Evolutionary conservation across 2,329 filamentous ascomycete species (phyloP).

Genomic region (Pyrenophora tritici-repentis): DNA sequence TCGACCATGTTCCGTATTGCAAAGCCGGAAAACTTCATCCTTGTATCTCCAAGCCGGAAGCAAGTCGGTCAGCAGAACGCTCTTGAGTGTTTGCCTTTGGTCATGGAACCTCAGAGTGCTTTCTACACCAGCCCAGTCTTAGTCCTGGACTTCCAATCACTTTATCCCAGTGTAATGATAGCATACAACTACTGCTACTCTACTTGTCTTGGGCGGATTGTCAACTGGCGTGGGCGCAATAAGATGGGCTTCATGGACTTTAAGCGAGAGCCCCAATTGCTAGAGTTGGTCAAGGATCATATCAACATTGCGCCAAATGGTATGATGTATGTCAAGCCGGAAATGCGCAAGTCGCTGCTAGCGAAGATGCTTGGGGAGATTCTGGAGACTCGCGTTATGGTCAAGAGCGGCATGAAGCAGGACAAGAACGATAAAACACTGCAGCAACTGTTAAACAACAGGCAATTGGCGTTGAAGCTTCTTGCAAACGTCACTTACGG

Average conservation of each 20-base stretch:
- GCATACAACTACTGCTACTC: conserved; percentile 99
- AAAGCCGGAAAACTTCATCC: conserved; percentile 91
- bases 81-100: conserved; percentile 87
- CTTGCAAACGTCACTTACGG: conserved; percentile 99
- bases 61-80: conserved; percentile 95
- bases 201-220: conserved; percentile 86
- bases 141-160: conserved; percentile 92
- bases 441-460: conserved; percentile 87
- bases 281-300: conserved; percentile 79
- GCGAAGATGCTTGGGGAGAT: conserved; percentile 98
- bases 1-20: conserved; percentile 98
- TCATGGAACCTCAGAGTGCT: conserved; percentile 95
- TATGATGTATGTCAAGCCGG: conserved; percentile 88
- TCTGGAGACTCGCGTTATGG: conserved; percentile 94
- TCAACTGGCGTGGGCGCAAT: conserved; percentile 84
- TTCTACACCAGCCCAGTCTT: conserved; percentile 90
- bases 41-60: conserved; percentile 86
- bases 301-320: conserved; percentile 95
- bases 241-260: conserved; percentile 96
- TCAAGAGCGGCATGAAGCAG: conserved; percentile 94
- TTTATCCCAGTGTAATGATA: conserved; percentile 98
- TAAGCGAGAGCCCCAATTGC: conserved; percentile 72
- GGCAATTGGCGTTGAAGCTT: conserved; percentile 90
- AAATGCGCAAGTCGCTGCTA: conserved; percentile 85
- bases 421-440: conserved; percentile 86